A percentile compares a stretch with the other conserved stretches of the same genome.
phyloP scores from a whole-genome alignment of 306 rosid species.

The Vigna reflexopilosa region DNA sequence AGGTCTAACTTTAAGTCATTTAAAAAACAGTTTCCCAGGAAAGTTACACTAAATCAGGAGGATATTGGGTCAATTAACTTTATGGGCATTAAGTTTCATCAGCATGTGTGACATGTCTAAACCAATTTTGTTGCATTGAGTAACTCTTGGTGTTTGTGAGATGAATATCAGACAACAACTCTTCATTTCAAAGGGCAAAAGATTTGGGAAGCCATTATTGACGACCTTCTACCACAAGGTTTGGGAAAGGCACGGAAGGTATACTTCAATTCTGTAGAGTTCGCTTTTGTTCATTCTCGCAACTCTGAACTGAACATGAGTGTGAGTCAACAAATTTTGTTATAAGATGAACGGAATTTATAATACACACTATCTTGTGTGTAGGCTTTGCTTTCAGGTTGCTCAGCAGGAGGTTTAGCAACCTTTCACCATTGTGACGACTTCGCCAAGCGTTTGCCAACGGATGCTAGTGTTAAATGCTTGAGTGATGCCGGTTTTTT shows the following conservation, averaged over 20 bases:
- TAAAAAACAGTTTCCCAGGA: background rate
- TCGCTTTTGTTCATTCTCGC: constrained; percentile 4
- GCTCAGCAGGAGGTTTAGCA: constrained; percentile 97
- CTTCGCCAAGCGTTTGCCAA: constrained; percentile 72
- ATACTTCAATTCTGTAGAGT: constrained; percentile 9
- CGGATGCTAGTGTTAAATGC: constrained; percentile 77
- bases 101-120: background rate
- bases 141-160: constrained; percentile 42
- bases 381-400: constrained; percentile 94
- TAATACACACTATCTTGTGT: constrained; percentile 6
- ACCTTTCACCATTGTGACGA: constrained; percentile 84
- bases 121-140: constrained; percentile 2
- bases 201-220: constrained; percentile 93
- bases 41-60: background rate
- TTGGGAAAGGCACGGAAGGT: constrained; percentile 80
- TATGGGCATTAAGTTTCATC: background rate
- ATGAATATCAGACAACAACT: constrained; percentile 69
- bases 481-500: constrained; percentile 96
- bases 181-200: constrained; percentile 95
- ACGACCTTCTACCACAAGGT: constrained; percentile 89
- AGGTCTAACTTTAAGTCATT: background rate
- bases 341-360: constrained; percentile 25
- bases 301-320: background rate
- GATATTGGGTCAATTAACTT: background rate
- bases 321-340: background rate